A percentile compares a stretch with the other conserved stretches of the same genome.
phyloP scores from a whole-genome alignment of 768 basidiomycete species.

The Multifurca ochricompacta region DNA sequence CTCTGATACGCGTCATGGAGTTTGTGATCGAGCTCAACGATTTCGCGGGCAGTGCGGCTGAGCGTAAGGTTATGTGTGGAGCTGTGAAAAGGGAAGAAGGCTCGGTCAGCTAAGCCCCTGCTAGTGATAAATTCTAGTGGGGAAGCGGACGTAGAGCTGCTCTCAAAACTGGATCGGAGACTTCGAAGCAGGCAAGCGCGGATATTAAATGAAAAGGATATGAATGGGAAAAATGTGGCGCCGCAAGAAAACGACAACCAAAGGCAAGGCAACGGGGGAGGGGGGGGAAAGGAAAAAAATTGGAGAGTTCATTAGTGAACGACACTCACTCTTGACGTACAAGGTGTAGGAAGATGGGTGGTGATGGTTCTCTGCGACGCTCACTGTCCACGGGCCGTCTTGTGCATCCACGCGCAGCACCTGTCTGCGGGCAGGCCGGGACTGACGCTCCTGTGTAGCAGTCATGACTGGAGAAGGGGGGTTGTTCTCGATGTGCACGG shows the following conservation, averaged over 20 bases:
- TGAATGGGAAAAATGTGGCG: neutral
- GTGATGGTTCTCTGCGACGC: constrained; percentile 79
- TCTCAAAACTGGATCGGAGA: neutral
- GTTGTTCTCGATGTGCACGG: constrained; percentile 24
- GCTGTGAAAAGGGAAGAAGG: constrained; percentile 38
- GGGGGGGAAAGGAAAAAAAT: constrained; percentile 23
- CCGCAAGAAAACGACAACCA: neutral
- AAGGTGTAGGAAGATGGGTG: constrained; percentile 67
- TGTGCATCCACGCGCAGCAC: constrained; percentile 59
- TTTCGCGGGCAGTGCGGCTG: constrained; percentile 65
- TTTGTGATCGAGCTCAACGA: constrained; percentile 77
- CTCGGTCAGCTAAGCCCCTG: constrained; percentile 5
- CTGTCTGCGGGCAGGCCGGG: constrained; percentile 33
- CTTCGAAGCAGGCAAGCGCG: constrained; percentile 16
- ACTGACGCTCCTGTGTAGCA: constrained; percentile 23
- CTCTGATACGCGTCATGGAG: constrained; percentile 57
- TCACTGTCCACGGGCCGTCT: constrained; percentile 82
- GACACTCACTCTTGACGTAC: constrained; percentile 81
- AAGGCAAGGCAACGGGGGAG: neutral
- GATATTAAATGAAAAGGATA: constrained; percentile 18
- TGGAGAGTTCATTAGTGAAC: neutral
- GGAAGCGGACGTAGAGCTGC: constrained; percentile 17
- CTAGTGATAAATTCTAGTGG: constrained; percentile 18
- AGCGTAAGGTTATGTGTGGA: constrained; percentile 87
- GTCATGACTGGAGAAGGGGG: constrained; percentile 22